phyloP scores from a whole-genome alignment of 75 land plant species.

The Pseudotsuga menziesii region DNA sequence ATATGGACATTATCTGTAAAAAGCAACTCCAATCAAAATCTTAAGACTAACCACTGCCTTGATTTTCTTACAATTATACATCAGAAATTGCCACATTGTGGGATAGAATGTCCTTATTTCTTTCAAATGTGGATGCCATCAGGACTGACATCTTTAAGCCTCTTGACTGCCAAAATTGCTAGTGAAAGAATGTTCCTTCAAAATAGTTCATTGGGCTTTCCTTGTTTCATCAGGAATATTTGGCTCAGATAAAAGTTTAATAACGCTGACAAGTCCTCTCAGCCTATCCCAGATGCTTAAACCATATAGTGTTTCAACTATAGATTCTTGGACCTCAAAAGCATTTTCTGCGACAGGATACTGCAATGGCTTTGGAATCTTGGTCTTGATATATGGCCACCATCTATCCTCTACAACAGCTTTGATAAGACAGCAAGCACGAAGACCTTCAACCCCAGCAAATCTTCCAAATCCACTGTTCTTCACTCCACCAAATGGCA shows the following conservation, averaged over 20 bases:
- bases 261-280: constrained; percentile 47
- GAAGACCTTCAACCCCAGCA: constrained; percentile 83
- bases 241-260: constrained; percentile 59
- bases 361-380: constrained; percentile 85
- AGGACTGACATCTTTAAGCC: too few relatives aligned
- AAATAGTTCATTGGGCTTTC: background rate
- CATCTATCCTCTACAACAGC: constrained; percentile 81
- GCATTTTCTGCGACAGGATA: constrained; percentile 85
- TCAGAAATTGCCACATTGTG: too few relatives aligned
- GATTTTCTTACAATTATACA: too few relatives aligned
- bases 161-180: too few relatives aligned
- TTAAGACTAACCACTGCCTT: too few relatives aligned
- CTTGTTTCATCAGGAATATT: constrained; percentile 17
- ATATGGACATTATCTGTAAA: too few relatives aligned
- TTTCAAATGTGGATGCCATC: too few relatives aligned
- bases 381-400: constrained; percentile 68
- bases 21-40: too few relatives aligned
- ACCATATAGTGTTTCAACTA: constrained; percentile 71
- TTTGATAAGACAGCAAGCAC: constrained; percentile 79
- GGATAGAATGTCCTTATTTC: too few relatives aligned
- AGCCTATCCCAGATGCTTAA: constrained; percentile 62
- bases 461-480: constrained; percentile 90
- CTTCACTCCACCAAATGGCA: constrained; percentile 93
- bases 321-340: constrained; percentile 74
- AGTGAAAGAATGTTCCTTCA: too few relatives aligned